Evolutionary conservation across 2,329 filamentous ascomycete species (phyloP), one percentile per base, ranked within the genome.

Genomic region (Aspergillus latus): DNA sequence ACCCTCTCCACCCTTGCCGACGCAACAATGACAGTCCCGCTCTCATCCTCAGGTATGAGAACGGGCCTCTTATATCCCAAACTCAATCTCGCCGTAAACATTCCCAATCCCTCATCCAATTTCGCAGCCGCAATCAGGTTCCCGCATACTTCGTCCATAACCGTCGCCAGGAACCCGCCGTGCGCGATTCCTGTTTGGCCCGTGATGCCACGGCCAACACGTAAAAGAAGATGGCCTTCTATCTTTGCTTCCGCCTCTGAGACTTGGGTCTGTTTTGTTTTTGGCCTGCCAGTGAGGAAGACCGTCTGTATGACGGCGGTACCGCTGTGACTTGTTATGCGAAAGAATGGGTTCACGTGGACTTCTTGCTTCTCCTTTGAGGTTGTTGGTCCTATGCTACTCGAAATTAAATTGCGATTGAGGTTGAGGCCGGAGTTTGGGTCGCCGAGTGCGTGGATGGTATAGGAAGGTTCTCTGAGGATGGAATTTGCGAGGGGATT

Each of bases 131-230:
- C 3, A 30, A 58, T 48, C 28, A 52, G 15, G 6, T 13, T 51
- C 52, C 56, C 56, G 0, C 37, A 50, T 8, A 40, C 52, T 43
- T 58, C 51, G 28, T 58, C 56, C 56, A 58, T 40, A 2, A 54
- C 56, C 4, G 52, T 52, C 4, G 56, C 56, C 7, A 58, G 56
- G 40, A 58, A 58, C 28, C 56, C 56, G 36, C 56, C 56, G 43
- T 58, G 56, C 32, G 52, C 56, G 42, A 58, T 54, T 6, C 36
- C 48, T 1, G 32, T 10, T 15, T 55, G 52, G 7, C 56, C 56
- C 1, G 32, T 43, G 13, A 48, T 21, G 10, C 47, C 56, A 28
- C 9, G 11, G 26, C 56, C 56, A 34, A 54, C n/a, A 11, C 51
- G 56, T 5, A 58, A 11, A n/a, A 58, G 42, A 7, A 52, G 30